Evolutionary conservation across 495 filamentous ascomycete genomes (phyloP).

Genomic region (Xylaria sp.): DNA sequence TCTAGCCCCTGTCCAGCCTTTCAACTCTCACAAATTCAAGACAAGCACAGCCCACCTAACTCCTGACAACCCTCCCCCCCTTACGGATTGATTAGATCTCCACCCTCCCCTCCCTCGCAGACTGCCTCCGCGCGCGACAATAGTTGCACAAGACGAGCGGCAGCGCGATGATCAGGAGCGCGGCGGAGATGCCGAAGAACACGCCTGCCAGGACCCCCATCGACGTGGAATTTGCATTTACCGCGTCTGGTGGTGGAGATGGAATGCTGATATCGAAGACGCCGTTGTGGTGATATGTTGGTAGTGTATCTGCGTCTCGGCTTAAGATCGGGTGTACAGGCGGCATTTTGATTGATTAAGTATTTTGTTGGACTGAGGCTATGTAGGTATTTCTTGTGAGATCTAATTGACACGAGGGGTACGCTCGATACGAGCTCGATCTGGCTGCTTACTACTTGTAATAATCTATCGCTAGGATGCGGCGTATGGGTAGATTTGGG

Average conservation of each 20-base stretch:
- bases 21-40: neutral
- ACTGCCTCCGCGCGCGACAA: slow-evolving; percentile 13
- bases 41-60: neutral
- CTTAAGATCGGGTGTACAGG: neutral
- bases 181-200: slow-evolving; percentile 21
- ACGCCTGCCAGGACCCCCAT: slow-evolving; percentile 13
- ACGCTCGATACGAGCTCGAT: neutral
- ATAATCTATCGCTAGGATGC: neutral
- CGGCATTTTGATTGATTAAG: neutral
- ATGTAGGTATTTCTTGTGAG: neutral
- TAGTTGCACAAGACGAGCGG: slow-evolving; percentile 21
- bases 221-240: neutral
- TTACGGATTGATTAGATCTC: neutral
- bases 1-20: neutral
- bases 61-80: neutral
- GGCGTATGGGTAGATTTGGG: neutral
- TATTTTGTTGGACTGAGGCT: too few species aligned
- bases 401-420: neutral
- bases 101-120: neutral
- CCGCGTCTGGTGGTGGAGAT: neutral
- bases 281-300: neutral
- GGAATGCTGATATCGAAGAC: neutral
- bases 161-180: slow-evolving; percentile 13
- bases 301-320: neutral
- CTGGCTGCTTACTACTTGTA: neutral